Conservation (phyloP, 2,329 filamentous ascomycete species). For the Aspergillus piperis region DNA sequence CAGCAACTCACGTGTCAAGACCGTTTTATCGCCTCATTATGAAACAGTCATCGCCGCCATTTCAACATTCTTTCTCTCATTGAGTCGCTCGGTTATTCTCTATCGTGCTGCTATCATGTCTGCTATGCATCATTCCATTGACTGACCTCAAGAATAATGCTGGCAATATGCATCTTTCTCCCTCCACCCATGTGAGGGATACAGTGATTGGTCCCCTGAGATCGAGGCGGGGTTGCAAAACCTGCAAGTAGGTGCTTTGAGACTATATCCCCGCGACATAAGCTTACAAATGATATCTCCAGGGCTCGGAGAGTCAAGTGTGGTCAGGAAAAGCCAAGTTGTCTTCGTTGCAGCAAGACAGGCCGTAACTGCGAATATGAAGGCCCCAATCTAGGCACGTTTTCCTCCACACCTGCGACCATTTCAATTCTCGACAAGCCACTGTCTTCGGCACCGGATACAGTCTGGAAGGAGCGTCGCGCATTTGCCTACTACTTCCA, state of each 20-base stretch:
- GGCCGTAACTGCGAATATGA: constrained; percentile 39
- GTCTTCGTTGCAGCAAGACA: constrained; percentile 35
- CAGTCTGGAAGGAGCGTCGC: constrained; percentile 36
- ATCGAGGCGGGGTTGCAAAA: constrained; percentile 34
- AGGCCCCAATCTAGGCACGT: constrained; percentile 5
- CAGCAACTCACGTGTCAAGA: too few species aligned
- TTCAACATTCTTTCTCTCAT: too few species aligned
- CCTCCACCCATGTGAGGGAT: background rate
- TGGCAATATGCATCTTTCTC: constrained; percentile 1
- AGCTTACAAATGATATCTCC: constrained; percentile 6
- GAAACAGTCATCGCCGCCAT: too few species aligned
- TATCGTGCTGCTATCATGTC: too few species aligned
- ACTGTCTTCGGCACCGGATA: constrained; percentile 25
- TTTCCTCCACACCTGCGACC: constrained; percentile 6
- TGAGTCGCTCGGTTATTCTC: too few species aligned
- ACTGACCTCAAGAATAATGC: background rate
- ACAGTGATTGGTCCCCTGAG: constrained; percentile 15
- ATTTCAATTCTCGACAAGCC: constrained; percentile 13
- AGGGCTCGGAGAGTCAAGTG: constrained; percentile 39
- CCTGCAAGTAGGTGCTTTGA: constrained; percentile 32
- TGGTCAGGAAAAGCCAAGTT: constrained; percentile 38
- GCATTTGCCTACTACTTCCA: constrained; percentile 44
- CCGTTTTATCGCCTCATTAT: too few species aligned
- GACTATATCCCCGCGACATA: background rate
- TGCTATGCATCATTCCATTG: too few species aligned